Conservation (phyloP, 495 filamentous ascomycete genomes). For the Hyaloscypha hepaticicola region DNA sequence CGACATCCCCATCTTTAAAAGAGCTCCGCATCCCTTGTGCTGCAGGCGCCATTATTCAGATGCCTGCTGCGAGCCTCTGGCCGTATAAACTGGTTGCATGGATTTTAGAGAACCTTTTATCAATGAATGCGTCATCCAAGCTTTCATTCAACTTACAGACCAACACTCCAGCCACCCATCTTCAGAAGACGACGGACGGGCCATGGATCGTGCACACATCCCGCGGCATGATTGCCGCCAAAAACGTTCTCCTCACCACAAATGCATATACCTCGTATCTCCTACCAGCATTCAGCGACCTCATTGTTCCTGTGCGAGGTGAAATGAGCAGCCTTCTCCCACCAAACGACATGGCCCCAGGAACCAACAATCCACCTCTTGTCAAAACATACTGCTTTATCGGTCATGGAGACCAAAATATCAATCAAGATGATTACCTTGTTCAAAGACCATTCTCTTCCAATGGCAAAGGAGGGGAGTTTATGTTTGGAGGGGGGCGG, state of each 20-base stretch:
- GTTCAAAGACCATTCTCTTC: slow-evolving; percentile 57
- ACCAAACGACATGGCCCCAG: slow-evolving; percentile 34
- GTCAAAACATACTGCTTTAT: slow-evolving; percentile 53
- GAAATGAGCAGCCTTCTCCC: slow-evolving; percentile 71
- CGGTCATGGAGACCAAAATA: slow-evolving; percentile 40
- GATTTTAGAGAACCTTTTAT: slow-evolving; percentile 57
- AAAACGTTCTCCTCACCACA: slow-evolving; percentile 69
- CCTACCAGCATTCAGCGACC: slow-evolving; percentile 63
- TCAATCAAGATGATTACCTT: slow-evolving; percentile 67
- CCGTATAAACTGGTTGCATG: slow-evolving; percentile 77
- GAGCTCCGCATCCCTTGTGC: slow-evolving; percentile 29
- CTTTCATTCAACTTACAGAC: slow-evolving; percentile 68
- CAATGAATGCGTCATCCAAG: slow-evolving; percentile 24
- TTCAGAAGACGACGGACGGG: slow-evolving; percentile 32
- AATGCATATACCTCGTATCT: slow-evolving; percentile 77
- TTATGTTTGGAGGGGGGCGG: slow-evolving; percentile 67
- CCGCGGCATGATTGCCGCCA: slow-evolving; percentile 57
- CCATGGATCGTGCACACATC: slow-evolving; percentile 59
- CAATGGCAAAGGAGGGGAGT: slow-evolving; percentile 40
- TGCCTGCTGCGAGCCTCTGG: slow-evolving; percentile 58
- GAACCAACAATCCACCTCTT: slow-evolving; percentile 22
- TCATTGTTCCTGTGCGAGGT: slow-evolving; percentile 74
- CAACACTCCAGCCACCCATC: slow-evolving; percentile 60
- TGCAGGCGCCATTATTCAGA: slow-evolving; percentile 46
- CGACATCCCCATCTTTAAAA: slow-evolving; percentile 24